phyloP scores from a whole-genome alignment of 495 filamentous ascomycete genomes.

The Choiromyces venosus region DNA sequence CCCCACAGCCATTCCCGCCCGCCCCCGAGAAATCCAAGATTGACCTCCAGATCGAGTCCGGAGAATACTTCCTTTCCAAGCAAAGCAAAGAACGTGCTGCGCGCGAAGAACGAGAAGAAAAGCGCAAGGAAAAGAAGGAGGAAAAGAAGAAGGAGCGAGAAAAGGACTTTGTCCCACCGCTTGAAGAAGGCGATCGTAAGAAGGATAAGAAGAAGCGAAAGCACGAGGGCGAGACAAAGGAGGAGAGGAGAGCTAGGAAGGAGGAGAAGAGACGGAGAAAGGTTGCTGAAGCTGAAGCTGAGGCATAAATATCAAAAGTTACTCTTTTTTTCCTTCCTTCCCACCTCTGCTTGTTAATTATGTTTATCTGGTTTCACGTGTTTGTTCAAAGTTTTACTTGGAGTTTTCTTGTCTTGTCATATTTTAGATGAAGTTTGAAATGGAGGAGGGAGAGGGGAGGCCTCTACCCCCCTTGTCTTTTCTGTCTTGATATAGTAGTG shows the following conservation, averaged over 20 bases:
- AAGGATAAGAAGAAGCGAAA: constrained; percentile 57
- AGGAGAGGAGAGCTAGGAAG: constrained; percentile 46
- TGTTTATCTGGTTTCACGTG: neutral
- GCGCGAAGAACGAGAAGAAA: constrained; percentile 71
- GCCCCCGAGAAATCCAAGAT: constrained; percentile 92
- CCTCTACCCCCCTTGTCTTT: neutral
- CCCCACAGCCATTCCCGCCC: constrained; percentile 52
- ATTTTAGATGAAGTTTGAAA: neutral
- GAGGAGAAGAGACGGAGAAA: constrained; percentile 41
- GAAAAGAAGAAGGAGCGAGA: constrained; percentile 82
- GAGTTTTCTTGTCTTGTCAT: neutral
- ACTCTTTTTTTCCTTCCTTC: neutral
- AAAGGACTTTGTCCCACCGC: constrained; percentile 78
- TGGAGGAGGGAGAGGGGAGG: neutral
- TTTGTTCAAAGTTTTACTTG: neutral
- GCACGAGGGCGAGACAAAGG: constrained; percentile 53
- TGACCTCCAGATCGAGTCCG: constrained; percentile 94
- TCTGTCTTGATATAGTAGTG: neutral
- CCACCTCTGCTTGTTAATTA: neutral
- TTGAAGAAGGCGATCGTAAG: constrained; percentile 57
- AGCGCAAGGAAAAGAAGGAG: constrained; percentile 73
- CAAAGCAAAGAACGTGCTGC: constrained; percentile 79
- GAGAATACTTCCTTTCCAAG: constrained; percentile 92
- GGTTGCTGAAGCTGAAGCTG: constrained; percentile 6
- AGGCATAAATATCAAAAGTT: neutral